Base-by-base conservation (phyloP, 202 grass and related monocot genomes). In the Hordeum pubiflorum region DNA sequence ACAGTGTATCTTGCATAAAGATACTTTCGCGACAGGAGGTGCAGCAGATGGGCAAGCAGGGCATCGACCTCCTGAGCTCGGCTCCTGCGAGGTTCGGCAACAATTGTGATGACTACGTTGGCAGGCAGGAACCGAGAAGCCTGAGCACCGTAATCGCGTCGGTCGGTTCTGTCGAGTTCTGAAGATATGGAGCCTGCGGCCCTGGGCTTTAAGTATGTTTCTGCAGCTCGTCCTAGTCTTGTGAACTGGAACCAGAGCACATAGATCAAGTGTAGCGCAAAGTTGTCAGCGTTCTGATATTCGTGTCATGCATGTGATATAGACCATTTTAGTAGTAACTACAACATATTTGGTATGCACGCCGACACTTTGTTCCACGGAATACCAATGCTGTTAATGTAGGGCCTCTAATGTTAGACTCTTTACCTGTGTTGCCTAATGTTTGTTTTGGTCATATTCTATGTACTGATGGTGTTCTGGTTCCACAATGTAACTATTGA, bases 1-100 rank as follows among this genome's bases (percentile, higher is more conserved):
- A 81, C 72, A 97, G 82, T 14, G 95, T 97, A 10, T 93, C 84
- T 10, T 93, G 86, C 86, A 97, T 97, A 91, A 94, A 97, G 92
- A 89, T 97, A 91, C 90, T 97, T 40, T 93, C 92, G 5, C 92
- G 63, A 0, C 92, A 89, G 66, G 95, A 97, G 77, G 92, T 97
- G 40, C 92, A 97, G 60, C 92, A 91, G 86, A 97, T 97, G 95
- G 86, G 90, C 69, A 89, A 87, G 79, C 87, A 79, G 43, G 91
- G 84, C n/a, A 75, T 85, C 26, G 79, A 91, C 46, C 80, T 94
- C 60, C 76, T 91, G 76, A 91, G 83, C 54, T 82, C 92, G 3
- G 71, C 86, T 77, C 79, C 86, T 69, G 66, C 76, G 24, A 94
- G 62, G 74, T 76, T 97, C 17, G 60, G 81, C 39, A 92, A 86